A percentile compares a stretch with the other conserved stretches of the same genome.
Conservation (phyloP, 495 filamentous ascomycete genomes). For the Hamigera avellanea region DNA sequence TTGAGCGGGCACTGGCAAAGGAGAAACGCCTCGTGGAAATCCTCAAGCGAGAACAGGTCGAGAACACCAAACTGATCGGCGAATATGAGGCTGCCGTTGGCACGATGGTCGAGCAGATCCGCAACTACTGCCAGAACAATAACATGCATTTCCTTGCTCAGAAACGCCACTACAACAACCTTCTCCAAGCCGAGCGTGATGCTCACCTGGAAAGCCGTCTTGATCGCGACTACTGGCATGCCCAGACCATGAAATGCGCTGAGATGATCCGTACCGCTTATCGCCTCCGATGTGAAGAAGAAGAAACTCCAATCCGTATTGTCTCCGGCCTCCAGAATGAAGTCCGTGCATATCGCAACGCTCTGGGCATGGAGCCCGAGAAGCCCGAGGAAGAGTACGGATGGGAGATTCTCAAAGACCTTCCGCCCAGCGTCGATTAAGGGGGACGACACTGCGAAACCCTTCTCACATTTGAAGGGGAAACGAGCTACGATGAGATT, state of each 20-base stretch:
- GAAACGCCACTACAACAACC: constrained; percentile 48
- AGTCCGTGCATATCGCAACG: constrained; percentile 40
- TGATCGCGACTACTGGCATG: constrained; percentile 56
- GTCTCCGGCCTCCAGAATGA: constrained; percentile 43
- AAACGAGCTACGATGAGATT: constrained; percentile 3
- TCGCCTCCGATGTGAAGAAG: constrained; percentile 37
- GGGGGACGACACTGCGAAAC: constrained; percentile 1
- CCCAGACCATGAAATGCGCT: constrained; percentile 39
- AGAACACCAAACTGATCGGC: constrained; percentile 41
- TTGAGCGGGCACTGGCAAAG: constrained; percentile 39
- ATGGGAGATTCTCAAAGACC: constrained; percentile 39
- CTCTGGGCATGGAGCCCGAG: constrained; percentile 41
- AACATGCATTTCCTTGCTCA: constrained; percentile 45
- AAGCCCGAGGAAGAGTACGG: constrained; percentile 41
- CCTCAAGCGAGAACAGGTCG: constrained; percentile 36
- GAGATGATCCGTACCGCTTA: constrained; percentile 43
- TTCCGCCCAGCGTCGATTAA: constrained; percentile 24
- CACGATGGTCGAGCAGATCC: constrained; percentile 48
- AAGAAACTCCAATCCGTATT: constrained; percentile 34
- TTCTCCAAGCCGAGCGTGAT: constrained; percentile 46
- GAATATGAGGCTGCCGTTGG: constrained; percentile 47
- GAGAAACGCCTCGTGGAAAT: constrained; percentile 35
- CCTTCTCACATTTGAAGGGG: background rate
- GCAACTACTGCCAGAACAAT: constrained; percentile 49
- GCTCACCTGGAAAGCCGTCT: constrained; percentile 45